Percentiles rank a stretch among this genome's conserved stretches.
Conservation (phyloP, 2,329 filamentous ascomycete species). For the Monilinia fructicola region DNA sequence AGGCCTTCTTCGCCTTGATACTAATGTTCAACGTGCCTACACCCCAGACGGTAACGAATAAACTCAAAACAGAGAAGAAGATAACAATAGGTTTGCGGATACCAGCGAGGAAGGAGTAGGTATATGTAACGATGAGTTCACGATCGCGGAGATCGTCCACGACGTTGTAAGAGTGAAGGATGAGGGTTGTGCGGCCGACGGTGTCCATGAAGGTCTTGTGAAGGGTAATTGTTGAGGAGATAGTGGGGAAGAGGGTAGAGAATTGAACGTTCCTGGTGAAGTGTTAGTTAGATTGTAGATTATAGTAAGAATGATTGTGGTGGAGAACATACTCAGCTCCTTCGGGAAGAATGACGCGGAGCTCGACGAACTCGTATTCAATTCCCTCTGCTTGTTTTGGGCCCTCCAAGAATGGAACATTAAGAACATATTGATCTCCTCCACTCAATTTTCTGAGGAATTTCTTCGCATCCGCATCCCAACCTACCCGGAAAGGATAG, state of each 20-base stretch:
- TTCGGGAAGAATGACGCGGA: slow-evolving; percentile 86
- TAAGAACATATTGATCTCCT: slow-evolving; percentile 76
- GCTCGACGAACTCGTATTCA: slow-evolving; percentile 76
- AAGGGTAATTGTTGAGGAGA: slow-evolving; percentile 57
- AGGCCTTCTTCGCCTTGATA: slow-evolving; percentile 35
- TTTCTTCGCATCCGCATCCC: slow-evolving; percentile 81
- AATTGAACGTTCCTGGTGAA: slow-evolving; percentile 71
- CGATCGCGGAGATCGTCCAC: slow-evolving; percentile 87
- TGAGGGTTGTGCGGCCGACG: slow-evolving; percentile 78
- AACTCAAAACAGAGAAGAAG: slow-evolving; percentile 67
- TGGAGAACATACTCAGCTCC: slow-evolving; percentile 70
- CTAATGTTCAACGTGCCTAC: slow-evolving; percentile 52
- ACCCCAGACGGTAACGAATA: slow-evolving; percentile 74
- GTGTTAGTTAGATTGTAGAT: slow-evolving; percentile 46
- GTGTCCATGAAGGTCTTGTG: slow-evolving; percentile 94
- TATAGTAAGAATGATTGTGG: slow-evolving; percentile 41
- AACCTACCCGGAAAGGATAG: slow-evolving; percentile 94
- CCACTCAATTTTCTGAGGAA: slow-evolving; percentile 66
- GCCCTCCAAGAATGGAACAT: slow-evolving; percentile 89
- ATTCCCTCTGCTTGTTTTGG: slow-evolving; percentile 83
- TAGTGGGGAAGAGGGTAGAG: slow-evolving; percentile 70
- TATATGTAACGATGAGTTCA: slow-evolving; percentile 82
- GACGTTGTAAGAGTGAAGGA: slow-evolving; percentile 78
- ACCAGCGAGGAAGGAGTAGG: slow-evolving; percentile 71
- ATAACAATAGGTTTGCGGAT: slow-evolving; percentile 86